Percentiles rank a stretch among this genome's conserved stretches.
phyloP scores from a whole-genome alignment of 164 flowering plant species.

The Santalum album region DNA sequence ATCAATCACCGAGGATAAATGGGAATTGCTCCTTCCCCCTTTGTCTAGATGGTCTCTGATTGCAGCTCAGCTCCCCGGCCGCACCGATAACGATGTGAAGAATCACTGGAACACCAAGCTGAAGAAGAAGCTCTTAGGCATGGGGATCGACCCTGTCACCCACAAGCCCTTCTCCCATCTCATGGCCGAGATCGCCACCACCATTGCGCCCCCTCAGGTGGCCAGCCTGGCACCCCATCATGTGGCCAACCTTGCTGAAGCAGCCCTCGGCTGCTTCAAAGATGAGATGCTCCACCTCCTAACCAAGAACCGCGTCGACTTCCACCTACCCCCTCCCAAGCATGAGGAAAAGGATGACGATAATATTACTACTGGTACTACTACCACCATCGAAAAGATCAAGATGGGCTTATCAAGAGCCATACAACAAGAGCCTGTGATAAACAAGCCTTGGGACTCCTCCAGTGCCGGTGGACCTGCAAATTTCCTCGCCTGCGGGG shows the following conservation, averaged over 20 bases:
- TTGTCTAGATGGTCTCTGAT: slow-evolving; percentile 96
- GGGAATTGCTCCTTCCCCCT: slow-evolving; percentile 4
- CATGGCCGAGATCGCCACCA: slow-evolving; percentile 96
- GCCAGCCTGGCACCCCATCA: slow-evolving; percentile 87
- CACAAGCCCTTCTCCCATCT: slow-evolving; percentile 98
- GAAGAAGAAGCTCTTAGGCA: slow-evolving; percentile 89
- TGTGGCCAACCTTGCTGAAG: slow-evolving; percentile 89
- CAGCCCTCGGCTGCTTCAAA: slow-evolving; percentile 95
- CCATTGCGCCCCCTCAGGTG: slow-evolving; percentile 87
- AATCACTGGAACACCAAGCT: slow-evolving; percentile 98
- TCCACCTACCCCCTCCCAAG: slow-evolving; percentile 39
- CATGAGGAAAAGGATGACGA: slow-evolving; percentile 37
- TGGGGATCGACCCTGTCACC: slow-evolving; percentile 97
- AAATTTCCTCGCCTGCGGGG: slow-evolving; percentile 23
- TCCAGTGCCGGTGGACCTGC: slow-evolving; percentile 29
- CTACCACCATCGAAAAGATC: slow-evolving; percentile 51
- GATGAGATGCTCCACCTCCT: slow-evolving; percentile 98
- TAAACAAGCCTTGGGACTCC: slow-evolving; percentile 43
- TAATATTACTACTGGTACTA: too few species aligned
- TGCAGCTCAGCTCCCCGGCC: slow-evolving; percentile 85
- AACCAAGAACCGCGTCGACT: slow-evolving; percentile 71
- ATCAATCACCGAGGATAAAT: neutral
- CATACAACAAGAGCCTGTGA: slow-evolving; percentile 56
- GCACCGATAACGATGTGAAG: slow-evolving; percentile 94
- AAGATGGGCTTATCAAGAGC: slow-evolving; percentile 67